Conservation (phyloP, 192 early-diverging fungal genomes). For the Backusella parvicylindrica region DNA sequence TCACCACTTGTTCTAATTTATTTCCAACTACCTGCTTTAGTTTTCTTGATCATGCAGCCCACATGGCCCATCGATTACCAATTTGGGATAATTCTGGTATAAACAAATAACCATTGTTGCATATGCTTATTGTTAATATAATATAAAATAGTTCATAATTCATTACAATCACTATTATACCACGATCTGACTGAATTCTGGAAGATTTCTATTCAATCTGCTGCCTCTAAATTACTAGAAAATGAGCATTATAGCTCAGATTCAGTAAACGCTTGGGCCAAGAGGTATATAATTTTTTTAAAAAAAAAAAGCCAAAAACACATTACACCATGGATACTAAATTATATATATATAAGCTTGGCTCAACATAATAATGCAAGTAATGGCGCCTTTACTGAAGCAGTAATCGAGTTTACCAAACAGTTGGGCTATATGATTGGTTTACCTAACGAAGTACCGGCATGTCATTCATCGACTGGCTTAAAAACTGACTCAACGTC, state of each 20-base stretch:
- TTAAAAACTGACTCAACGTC: not conserved
- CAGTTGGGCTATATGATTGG: conserved; percentile 52
- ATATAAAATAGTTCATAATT: conserved; percentile 52
- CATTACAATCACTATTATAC: conserved; percentile 61
- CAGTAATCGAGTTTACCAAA: conserved; percentile 57
- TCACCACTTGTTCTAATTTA: conserved; percentile 62
- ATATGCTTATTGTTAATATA: not conserved
- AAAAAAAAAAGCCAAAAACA: not conserved
- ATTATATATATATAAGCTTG: conserved; percentile 24
- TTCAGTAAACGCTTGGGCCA: conserved; percentile 85
- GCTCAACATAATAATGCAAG: conserved; percentile 56
- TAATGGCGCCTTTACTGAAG: conserved; percentile 56
- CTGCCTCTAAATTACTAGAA: conserved; percentile 64
- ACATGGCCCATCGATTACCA: conserved; percentile 74
- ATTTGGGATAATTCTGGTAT: conserved; percentile 65
- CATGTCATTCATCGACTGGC: not conserved
- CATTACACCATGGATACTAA: not conserved
- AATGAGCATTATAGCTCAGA: conserved; percentile 80
- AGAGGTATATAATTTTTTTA: conserved; percentile 22
- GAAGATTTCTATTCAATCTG: conserved; percentile 72
- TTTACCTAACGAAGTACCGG: not conserved
- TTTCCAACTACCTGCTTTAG: conserved; percentile 74
- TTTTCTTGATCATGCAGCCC: conserved; percentile 76
- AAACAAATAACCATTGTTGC: not conserved
- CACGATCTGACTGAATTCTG: conserved; percentile 71